Percentiles rank a stretch among this genome's conserved stretches.
Evolutionary conservation across 164 flowering plant genomes (phyloP).

Genomic region (Vitis amurensis): DNA sequence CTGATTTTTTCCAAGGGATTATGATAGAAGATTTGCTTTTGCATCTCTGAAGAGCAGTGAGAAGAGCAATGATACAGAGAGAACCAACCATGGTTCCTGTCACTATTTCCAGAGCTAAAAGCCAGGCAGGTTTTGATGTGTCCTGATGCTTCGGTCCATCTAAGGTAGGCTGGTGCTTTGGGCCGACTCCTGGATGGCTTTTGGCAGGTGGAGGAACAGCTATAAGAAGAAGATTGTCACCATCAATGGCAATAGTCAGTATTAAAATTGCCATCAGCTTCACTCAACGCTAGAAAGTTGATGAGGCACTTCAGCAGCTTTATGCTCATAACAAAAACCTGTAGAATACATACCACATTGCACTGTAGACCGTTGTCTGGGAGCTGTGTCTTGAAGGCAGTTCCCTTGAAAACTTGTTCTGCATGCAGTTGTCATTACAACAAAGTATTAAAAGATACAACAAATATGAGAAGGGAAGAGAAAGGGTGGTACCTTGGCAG

Average conservation of each 20-base stretch:
- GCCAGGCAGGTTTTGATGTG: constrained; percentile 70
- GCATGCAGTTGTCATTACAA: constrained; percentile 20
- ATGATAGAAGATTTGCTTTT: constrained; percentile 55
- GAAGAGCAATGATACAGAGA: constrained; percentile 45
- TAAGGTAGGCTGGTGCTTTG: constrained; percentile 38
- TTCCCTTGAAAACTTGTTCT: constrained; percentile 88
- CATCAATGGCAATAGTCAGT: background rate
- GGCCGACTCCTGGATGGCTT: constrained; percentile 26
- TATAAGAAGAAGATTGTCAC: constrained; percentile 9
- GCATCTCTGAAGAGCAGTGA: constrained; percentile 57
- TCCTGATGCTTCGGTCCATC: constrained; percentile 36
- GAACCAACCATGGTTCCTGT: constrained; percentile 69
- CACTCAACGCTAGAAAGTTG: too few species aligned
- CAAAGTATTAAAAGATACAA: background rate
- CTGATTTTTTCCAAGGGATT: constrained; percentile 80
- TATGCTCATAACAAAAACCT: background rate
- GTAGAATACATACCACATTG: constrained; percentile 63
- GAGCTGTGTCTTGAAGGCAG: constrained; percentile 62
- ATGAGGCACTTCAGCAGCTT: background rate
- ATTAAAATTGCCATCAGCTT: too few species aligned
- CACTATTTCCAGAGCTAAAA: constrained; percentile 72
- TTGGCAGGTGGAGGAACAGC: constrained; percentile 41
- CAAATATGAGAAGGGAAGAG: background rate
- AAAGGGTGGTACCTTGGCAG: constrained; percentile 64
- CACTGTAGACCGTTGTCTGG: constrained; percentile 58